These are phyloP conservation scores for Beauveria sp. DNA, from an alignment of 2,329 filamentous ascomycete genomes.

Conservation along the genomic window DNA sequence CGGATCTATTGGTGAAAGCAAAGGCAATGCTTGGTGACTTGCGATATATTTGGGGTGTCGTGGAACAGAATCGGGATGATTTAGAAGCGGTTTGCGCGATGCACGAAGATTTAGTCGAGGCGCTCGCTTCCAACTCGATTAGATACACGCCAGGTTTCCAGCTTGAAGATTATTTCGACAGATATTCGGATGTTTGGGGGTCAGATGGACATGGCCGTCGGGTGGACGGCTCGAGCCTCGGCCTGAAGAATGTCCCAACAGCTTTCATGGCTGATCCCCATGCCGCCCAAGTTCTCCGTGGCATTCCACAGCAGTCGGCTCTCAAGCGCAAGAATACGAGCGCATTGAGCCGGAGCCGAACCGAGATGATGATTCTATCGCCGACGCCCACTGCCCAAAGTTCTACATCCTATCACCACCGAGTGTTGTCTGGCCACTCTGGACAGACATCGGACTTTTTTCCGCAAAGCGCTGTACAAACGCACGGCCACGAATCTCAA, in stretches of 20 bases:
- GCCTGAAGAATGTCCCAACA: slow-evolving; percentile 57
- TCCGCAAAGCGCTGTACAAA: neutral
- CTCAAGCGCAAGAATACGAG: slow-evolving; percentile 44
- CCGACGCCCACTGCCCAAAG: slow-evolving; percentile 21
- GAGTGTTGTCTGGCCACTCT: neutral
- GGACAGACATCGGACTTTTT: neutral
- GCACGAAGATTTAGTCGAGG: slow-evolving; percentile 75
- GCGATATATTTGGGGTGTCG: slow-evolving; percentile 66
- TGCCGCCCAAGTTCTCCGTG: slow-evolving; percentile 40
- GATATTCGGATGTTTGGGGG: slow-evolving; percentile 56
- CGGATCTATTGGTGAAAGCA: slow-evolving; percentile 67
- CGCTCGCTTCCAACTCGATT: slow-evolving; percentile 56
- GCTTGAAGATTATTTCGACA: slow-evolving; percentile 79
- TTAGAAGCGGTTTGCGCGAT: slow-evolving; percentile 69
- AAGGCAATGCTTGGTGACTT: slow-evolving; percentile 75
- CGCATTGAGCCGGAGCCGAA: slow-evolving; percentile 30
- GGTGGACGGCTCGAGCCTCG: slow-evolving; percentile 70
- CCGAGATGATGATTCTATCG: slow-evolving; percentile 29
- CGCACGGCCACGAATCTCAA: neutral
- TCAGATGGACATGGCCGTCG: slow-evolving; percentile 51
- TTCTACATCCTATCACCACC: slow-evolving; percentile 15
- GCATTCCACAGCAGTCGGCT: slow-evolving; percentile 29
- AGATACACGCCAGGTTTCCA: slow-evolving; percentile 74
- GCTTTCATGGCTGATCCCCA: slow-evolving; percentile 54
- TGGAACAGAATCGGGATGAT: slow-evolving; percentile 73